Base-by-base conservation (phyloP, 768 basidiomycete genomes). In the Strobilomyces dryophilus region DNA sequence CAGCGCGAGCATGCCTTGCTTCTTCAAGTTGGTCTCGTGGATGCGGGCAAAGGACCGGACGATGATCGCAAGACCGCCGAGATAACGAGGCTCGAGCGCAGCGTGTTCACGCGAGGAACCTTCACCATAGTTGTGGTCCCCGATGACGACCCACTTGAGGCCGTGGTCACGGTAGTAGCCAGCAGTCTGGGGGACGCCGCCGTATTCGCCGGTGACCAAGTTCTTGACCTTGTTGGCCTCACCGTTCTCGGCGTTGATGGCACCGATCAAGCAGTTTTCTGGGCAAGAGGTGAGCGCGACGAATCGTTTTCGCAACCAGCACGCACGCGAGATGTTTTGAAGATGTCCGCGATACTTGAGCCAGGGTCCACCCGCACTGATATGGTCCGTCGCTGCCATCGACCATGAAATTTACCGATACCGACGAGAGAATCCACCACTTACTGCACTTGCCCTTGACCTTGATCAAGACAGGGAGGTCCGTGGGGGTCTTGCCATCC, bases 301-400 rank as follows among this genome's bases (percentile, higher is more conserved):
- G n/a, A 58, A 52, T n/a, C 47, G 11, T 26, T 24, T 29, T 36
- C 6, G 11, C 36, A 12, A 21, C 45, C 0, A 35, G 9, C 3
- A 79, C 84, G 57, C 57, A 89, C 89, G 91, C 31, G 95, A 97
- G 70, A 97, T 98, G 80, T 98, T 98, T 72, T 97, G 82, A 66
- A 98, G 85, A 74, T 98, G 95, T 57, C 95, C 95, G 78, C 95
- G 92, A 80, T 95, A 98, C 77, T 98, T 98, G 77, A 98, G 83
- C 95, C 95, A 98, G 42, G 95, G 95, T 54, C 95, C 95, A 78
- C 95, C 95, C 68, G 95, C 95, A 55, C 87, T 90, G 72, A 95
- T 94, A 73, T 95, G 92, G 71, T 95, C 93, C 59, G 93, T 94
- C 39, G 92, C 81, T 83, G 1, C 15, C 45, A 50, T 32, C 35